phyloP scores from a whole-genome alignment of 2,329 filamentous ascomycete species.

The Berkeleyomyces basicola region DNA sequence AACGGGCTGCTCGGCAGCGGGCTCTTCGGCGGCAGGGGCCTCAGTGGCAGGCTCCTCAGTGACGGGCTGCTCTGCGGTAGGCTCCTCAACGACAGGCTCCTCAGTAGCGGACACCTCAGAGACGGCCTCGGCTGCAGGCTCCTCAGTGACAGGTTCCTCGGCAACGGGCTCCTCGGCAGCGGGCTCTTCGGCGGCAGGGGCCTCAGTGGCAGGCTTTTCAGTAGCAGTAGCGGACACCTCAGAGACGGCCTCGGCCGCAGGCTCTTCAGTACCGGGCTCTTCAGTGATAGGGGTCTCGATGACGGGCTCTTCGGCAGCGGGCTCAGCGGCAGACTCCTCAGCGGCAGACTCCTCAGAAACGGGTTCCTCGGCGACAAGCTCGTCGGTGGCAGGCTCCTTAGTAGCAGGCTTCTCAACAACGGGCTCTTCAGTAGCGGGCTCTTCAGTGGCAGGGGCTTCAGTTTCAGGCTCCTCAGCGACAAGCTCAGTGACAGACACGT shows the following conservation, averaged over 20 bases:
- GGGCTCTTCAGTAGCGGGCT: no score
- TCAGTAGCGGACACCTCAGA: not conserved
- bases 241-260: not conserved
- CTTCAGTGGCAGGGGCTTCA: no score
- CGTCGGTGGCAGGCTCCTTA: no score
- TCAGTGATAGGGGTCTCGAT: not conserved
- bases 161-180: no score
- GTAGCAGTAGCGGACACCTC: not conserved
- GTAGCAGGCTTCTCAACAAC: no score
- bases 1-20: no score
- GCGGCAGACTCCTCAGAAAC: no score
- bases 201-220: not conserved
- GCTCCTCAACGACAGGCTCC: not conserved
- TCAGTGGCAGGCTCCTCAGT: not conserved
- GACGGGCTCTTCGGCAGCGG: not conserved
- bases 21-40: not conserved
- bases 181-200: no score
- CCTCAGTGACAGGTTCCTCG: conserved; percentile 7
- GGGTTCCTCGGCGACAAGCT: not conserved
- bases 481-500: no score
- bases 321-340: no score
- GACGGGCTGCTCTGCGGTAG: no score
- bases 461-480: no score
- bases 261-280: not conserved
- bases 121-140: not conserved